Percentiles rank a stretch among this genome's conserved stretches.
phyloP scores from a whole-genome alignment of 208 protist species.

The Naegleria gruberi region DNA sequence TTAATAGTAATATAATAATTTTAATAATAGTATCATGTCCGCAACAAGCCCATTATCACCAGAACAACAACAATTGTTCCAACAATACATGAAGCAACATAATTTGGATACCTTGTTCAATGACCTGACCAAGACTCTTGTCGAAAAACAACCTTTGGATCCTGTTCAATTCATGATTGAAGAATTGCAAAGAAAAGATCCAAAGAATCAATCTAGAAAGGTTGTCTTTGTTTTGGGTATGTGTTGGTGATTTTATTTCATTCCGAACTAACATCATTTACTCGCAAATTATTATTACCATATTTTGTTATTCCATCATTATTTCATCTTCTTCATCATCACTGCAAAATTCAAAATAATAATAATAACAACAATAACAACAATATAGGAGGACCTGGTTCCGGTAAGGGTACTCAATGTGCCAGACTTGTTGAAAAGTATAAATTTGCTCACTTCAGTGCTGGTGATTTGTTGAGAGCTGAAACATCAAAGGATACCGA shows the following conservation, averaged over 20 bases:
- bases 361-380: neutral
- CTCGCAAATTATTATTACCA: no score
- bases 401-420: conserved; percentile 54
- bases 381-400: neutral
- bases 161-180: neutral
- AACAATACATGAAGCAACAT: conserved; percentile 17
- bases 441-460: conserved; percentile 51
- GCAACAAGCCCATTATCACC: neutral
- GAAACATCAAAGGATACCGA: neutral
- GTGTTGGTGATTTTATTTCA: neutral
- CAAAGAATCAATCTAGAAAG: neutral
- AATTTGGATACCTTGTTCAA: neutral
- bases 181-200: neutral
- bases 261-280: neutral
- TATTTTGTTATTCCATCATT: neutral
- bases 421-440: conserved; percentile 62
- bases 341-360: neutral
- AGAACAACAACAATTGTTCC: neutral
- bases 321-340: neutral
- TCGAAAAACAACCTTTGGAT: neutral
- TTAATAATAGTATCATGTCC: no score
- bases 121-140: neutral
- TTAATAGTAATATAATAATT: no score
- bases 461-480: conserved; percentile 23
- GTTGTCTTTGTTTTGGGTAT: conserved; percentile 9